Conservation (phyloP, 208 protist species). For the Crithidia expoeki region DNA sequence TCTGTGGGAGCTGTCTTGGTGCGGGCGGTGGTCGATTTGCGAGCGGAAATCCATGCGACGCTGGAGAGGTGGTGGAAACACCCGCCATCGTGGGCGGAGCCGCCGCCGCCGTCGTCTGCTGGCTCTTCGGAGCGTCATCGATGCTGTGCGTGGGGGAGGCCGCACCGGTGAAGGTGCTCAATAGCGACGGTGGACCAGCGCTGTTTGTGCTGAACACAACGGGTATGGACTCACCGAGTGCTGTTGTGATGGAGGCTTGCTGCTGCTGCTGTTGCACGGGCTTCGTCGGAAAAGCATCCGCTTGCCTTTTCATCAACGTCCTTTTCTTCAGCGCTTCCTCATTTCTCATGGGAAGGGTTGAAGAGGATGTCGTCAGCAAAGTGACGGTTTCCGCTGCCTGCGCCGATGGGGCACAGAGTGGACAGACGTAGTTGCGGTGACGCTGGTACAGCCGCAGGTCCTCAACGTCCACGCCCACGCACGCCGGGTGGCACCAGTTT, state of each 20-base stretch:
- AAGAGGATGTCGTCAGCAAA: not conserved
- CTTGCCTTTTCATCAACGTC: not conserved
- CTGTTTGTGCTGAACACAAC: conserved; percentile 12
- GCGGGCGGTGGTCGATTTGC: conserved; percentile 41
- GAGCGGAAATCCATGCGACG: conserved; percentile 6
- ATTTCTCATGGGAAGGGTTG: too few relatives aligned
- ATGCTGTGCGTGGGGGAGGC: not conserved
- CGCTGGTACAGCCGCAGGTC: conserved; percentile 46
- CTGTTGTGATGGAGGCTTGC: conserved; percentile 21
- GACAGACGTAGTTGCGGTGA: conserved; percentile 55
- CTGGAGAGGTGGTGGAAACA: conserved; percentile 8
- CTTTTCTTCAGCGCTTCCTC: not conserved
- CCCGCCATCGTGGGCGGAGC: conserved; percentile 9
- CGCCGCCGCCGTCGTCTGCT: not conserved
- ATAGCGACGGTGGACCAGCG: not conserved
- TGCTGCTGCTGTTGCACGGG: not conserved
- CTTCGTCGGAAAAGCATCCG: not conserved
- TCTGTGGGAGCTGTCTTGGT: conserved; percentile 54
- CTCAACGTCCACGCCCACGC: conserved; percentile 69
- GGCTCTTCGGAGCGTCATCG: not conserved
- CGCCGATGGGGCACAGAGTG: conserved; percentile 42
- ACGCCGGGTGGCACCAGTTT: conserved; percentile 81
- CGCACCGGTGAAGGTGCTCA: not conserved
- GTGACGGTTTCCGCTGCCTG: not conserved
- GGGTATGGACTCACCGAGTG: conserved; percentile 25